These are phyloP conservation scores for Casuarina equisetifolia DNA, from an alignment of 306 rosid species.

Conservation along the genomic window DNA sequence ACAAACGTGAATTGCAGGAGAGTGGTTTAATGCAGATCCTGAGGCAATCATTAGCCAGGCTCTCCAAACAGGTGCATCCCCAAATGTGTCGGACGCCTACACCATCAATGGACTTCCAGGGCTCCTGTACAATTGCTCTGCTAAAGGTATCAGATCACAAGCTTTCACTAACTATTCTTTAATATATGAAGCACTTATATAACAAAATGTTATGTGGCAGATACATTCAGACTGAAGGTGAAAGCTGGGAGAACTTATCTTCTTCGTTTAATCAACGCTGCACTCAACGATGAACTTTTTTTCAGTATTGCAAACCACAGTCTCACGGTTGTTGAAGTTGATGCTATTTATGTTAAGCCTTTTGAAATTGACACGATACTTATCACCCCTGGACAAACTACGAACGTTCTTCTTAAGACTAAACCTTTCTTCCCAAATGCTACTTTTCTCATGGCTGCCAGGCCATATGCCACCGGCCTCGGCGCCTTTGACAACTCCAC, in stretches of 20 bases:
- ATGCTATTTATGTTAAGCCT: conserved; percentile 11
- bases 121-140: conserved; percentile 14
- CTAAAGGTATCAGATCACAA: neutral
- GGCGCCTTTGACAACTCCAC: conserved; percentile 17
- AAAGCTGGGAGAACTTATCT: conserved; percentile 12
- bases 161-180: neutral
- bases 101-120: conserved; percentile 12
- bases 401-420: conserved; percentile 23
- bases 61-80: conserved; percentile 17
- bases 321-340: conserved; percentile 6
- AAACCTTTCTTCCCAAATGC: conserved; percentile 23
- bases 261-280: conserved; percentile 12
- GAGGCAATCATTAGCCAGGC: conserved; percentile 7
- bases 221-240: conserved; percentile 17
- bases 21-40: conserved; percentile 16
- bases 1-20: neutral
- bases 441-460: conserved; percentile 23
- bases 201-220: neutral
- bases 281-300: conserved; percentile 24
- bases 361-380: conserved; percentile 15
- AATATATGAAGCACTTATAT: neutral
- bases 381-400: conserved; percentile 22
- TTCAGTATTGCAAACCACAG: conserved; percentile 23
- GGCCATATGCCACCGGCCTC: conserved; percentile 13
- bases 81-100: conserved; percentile 1